Evolutionary conservation across 2,329 filamentous ascomycete species (phyloP), one percentile per base, ranked within the genome.

Genomic region (Phialocephala sp.): DNA sequence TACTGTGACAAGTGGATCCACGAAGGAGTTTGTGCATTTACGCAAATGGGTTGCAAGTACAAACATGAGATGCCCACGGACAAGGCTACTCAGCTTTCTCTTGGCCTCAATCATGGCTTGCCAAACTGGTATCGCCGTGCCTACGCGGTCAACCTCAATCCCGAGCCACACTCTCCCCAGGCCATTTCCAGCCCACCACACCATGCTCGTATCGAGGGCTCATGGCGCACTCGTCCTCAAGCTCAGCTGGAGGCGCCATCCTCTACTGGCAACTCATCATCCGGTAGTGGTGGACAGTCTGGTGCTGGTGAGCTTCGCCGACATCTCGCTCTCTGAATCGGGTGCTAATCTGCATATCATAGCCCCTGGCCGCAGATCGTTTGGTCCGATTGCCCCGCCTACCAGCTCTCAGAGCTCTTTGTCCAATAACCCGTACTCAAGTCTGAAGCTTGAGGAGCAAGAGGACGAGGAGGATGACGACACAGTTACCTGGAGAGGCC

Each of bases 1-100:
- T 97, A 91, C 77, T 97, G 93, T 79, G 92, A 93, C 65, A 92
- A 94, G 77, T 97, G 93, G 93, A 89, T 97, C 62, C 89, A 92
- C 72, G 89, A 91, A 65, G 93, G 93, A 22, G 87, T 91, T 52
- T 97, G 94, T 76, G 91, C 91, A 68, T 97, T 92, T 77, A 89
- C 86, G 3, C 92, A 96, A 76, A 89, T 94, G 74, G 93, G 94
- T 0, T 97, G 94, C 80, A 88, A 89, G 70, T 97, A 89, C 82
- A 94, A 93, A 80, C 94, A 97, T 76, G 91, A 95, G 76, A 97
- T 97, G 91, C 94, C 94, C 0, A 78, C 80, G 32, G 88, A 93
- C 69, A 82, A 82, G 59, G 80, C 82, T 0, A 91, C 88, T 0
- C 86, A 96, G 71, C 80, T 85, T 52, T 82, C 84, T 8, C 83